These are phyloP conservation scores for Quercus phellos DNA, from an alignment of 331 rosid species.

Conservation along the genomic window DNA sequence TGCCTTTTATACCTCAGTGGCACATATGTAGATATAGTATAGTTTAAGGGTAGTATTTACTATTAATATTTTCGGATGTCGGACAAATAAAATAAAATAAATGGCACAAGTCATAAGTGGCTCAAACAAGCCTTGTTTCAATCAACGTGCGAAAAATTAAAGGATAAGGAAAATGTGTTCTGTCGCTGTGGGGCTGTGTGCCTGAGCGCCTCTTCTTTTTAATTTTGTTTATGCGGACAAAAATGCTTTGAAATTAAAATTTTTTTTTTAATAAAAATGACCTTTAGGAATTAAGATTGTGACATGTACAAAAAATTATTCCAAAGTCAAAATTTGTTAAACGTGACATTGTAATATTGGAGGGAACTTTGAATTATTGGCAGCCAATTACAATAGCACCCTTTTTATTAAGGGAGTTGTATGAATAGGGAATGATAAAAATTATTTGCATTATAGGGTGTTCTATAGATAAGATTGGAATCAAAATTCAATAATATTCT, in stretches of 20 bases:
- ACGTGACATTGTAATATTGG: conserved; percentile 4
- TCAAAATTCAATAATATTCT: no score
- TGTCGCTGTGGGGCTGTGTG: not conserved
- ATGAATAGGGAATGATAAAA: not conserved
- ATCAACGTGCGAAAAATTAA: not conserved
- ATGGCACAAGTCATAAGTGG: not conserved
- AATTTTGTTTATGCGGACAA: not conserved
- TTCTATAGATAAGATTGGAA: no score
- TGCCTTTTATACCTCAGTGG: not conserved
- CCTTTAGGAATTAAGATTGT: not conserved
- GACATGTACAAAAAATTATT: not conserved
- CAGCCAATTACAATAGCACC: not conserved
- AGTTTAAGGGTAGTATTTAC: not conserved
- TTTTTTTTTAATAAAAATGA: not conserved
- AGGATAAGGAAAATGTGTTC: not conserved
- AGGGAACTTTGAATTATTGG: conserved; percentile 12
- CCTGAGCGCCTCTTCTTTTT: not conserved
- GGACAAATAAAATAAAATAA: not conserved
- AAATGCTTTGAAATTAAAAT: not conserved
- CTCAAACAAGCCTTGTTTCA: not conserved
- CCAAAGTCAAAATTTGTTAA: conserved; percentile 6
- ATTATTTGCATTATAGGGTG: no score
- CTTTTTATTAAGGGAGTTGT: not conserved
- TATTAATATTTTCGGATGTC: no score
- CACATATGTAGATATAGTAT: not conserved